These are phyloP conservation scores for Fusarium solani-melongenae DNA, from an alignment of 2,329 filamentous ascomycete species.

Conservation along the genomic window DNA sequence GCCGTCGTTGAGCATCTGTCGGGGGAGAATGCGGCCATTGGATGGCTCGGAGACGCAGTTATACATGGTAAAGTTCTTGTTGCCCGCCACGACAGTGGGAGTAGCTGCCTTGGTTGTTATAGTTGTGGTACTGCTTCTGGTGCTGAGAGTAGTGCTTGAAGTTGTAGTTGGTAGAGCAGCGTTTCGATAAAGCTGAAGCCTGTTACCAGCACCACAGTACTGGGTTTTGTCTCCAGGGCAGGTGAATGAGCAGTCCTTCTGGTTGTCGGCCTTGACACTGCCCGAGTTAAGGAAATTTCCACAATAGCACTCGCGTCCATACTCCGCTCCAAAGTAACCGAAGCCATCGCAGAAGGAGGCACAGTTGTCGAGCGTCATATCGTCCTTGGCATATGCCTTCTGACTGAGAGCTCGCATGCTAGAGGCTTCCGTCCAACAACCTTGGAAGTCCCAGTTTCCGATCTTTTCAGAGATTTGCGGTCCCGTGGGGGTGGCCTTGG, in stretches of 20 bases:
- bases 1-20: conserved; percentile 45
- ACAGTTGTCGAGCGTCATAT: conserved; percentile 51
- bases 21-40: conserved; percentile 45
- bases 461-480: conserved; percentile 41
- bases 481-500: conserved; percentile 34
- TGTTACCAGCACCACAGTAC: conserved; percentile 50
- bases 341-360: conserved; percentile 45
- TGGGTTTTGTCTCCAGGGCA: conserved; percentile 48
- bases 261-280: conserved; percentile 41
- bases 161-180: conserved; percentile 2
- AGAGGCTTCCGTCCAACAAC: conserved; percentile 52
- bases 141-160: conserved; percentile 1
- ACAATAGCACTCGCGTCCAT: conserved; percentile 54
- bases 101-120: conserved; percentile 17
- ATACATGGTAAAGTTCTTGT: conserved; percentile 53
- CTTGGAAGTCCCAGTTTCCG: conserved; percentile 47
- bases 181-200: conserved; percentile 49
- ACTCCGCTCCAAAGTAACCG: conserved; percentile 49
- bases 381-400: conserved; percentile 44
- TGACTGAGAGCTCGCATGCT: conserved; percentile 46
- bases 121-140: neutral
- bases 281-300: conserved; percentile 47
- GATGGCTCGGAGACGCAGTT: conserved; percentile 50
- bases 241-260: conserved; percentile 48
- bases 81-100: conserved; percentile 47